Base-by-base conservation (phyloP, 306 rosid genomes). In the Medicago lupulina region DNA sequence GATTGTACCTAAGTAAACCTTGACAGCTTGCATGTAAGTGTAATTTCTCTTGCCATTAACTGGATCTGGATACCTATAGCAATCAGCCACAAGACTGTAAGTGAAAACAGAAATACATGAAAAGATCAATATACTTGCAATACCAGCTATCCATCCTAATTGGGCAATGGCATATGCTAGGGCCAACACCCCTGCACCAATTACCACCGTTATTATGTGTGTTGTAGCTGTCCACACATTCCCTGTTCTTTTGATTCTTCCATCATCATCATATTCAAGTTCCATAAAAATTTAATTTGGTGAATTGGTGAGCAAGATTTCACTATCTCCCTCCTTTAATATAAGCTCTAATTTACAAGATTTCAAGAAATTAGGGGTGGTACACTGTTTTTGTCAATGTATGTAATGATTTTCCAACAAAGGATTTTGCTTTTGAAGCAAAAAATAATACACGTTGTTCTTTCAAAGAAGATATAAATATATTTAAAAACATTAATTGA, bases 31-130 rank as follows among this genome's bases (percentile, higher is more conserved):
- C 75, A 77, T 83, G 71, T 86, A 89, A 49, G 74, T 70, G 73
- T 70, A 79, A 83, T 89, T 91, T 85, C 92, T 76, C 51, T 84
- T 83, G 15, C 90, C 89, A 9, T 83, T 77, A 50, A 82, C 72
- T 54, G 90, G 71, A 38, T 91, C 89, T 1, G 85, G 87, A 73
- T 54, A 74, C 65, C 92, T 84, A 83, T 91, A 91, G 81, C 91
- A 87, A 75, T 91, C 90, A 4, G 90, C 62, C 31, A 85, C 19
- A 88, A 81, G 58, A 85, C 61, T 10, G 0, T 19, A 55, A 21
- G 61, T 18, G 13, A 55, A 55, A 9, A 21, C 16, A 18, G 62
- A 55, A 21, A 55, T 55, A 13, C 5, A 55, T 55, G 62, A 18
- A 55, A 55, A 55, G 7, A 55, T 19, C 1, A 10, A 55, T 23